Evolutionary conservation across 2,329 filamentous ascomycete genomes (phyloP), one percentile per base, ranked within the genome.

Genomic region (Cadophora malorum): DNA sequence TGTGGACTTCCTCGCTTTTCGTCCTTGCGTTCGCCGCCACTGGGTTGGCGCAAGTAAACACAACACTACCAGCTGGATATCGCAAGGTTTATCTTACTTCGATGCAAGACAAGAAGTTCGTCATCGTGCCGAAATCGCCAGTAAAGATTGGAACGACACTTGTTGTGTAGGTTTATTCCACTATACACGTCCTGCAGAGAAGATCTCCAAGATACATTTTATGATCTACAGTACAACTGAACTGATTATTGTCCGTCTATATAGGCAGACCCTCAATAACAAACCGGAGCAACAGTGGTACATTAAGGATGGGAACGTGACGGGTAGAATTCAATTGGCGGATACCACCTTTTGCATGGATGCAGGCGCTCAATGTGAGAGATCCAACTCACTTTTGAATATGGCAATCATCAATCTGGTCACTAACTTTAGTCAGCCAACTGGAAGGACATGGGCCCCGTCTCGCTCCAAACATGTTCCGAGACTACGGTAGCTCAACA

Each of bases 211-310:
- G 9, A 49, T 19, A 3, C n/a, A 19, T 45, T 45, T 28, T 5
- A 5, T 28, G 28, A 28, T 28, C 3, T 5, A 52, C 50, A 55
- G 14, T 21, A 19, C n/a, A 19, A 35, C 33, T 19, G 16, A 45
- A 35, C 28, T 35, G 28, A 55, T 33, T 1, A 7, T 8, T 8
- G 8, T n/a, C 8, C 19, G 8, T 19, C 2, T 19, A 19, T 53
- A 12, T 52, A 72, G 70, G 2, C 66, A 72, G 28, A 71, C 64
- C 12, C 60, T 66, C 6, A 63, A 35, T 14, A 69, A 59, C 14
- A 72, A 64, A 23, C 52, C 67, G 4, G 66, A 64, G 4, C 69
- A 72, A 35, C 69, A 71, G 53, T 72, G 71, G 71, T 71, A 71
- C 62, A 50, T 72, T 47, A 70, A 69, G 55, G 64, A 64, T n/a